A percentile compares a stretch with the other conserved stretches of the same genome.
phyloP scores from a whole-genome alignment of 108 stramenopile species.

The Discostella pseudostelligera region DNA sequence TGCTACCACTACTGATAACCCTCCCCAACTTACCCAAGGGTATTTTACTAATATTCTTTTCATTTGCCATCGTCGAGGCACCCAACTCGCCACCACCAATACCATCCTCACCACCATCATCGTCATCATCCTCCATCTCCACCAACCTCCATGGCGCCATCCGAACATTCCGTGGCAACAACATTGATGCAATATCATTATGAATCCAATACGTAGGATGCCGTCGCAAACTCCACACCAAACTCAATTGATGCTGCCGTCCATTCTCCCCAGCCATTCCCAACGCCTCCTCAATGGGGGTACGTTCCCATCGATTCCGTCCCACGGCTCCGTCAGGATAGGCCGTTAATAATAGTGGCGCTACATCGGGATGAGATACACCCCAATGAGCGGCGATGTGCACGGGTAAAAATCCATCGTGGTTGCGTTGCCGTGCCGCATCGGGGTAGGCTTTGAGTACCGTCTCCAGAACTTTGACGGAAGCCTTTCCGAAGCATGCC shows the following conservation, averaged over 20 bases:
- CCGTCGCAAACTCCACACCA: conserved; percentile 78
- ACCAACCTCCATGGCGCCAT: conserved; percentile 51
- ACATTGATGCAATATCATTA: conserved; percentile 48
- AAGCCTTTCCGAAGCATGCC: conserved; percentile 80
- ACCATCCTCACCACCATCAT: neutral
- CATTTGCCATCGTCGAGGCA: too few species aligned
- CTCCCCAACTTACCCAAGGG: neutral
- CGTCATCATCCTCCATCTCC: conserved; percentile 24
- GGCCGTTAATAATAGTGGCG: conserved; percentile 56
- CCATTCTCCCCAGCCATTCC: conserved; percentile 91
- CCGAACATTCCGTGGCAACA: conserved; percentile 45
- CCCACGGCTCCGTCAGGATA: conserved; percentile 89
- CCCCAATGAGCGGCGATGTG: conserved; percentile 88
- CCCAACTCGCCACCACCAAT: neutral
- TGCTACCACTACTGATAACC: neutral
- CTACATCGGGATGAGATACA: conserved; percentile 77
- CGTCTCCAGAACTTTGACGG: conserved; percentile 63
- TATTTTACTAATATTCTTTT: too few species aligned
- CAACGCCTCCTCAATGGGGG: conserved; percentile 86
- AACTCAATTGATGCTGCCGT: conserved; percentile 72
- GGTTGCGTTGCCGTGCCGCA: conserved; percentile 79
- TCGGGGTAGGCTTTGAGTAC: conserved; percentile 79
- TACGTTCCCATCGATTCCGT: conserved; percentile 85
- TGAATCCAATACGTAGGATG: conserved; percentile 85
- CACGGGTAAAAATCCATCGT: conserved; percentile 79